Base-by-base conservation (phyloP, 2,329 filamentous ascomycete species). In the Gyromitra esculenta region DNA sequence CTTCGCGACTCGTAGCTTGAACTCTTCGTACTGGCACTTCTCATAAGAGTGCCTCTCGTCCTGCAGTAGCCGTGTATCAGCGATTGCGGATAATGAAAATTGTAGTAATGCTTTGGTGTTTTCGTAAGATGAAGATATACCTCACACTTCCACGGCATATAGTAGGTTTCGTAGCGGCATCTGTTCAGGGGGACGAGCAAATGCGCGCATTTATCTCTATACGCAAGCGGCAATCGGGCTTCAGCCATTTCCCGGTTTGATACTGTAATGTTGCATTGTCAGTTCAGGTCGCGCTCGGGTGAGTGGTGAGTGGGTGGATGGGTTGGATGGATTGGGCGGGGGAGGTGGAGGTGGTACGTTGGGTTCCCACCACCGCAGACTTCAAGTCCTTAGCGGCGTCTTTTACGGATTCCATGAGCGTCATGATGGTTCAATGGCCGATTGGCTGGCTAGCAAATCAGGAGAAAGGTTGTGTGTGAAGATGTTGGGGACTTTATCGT, bases 21-120 rank as follows among this genome's bases (percentile, higher is more conserved):
- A 99, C 84, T 98, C 96, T 80, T 92, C 92, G 85, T 99, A 99
- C 83, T 99, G 96, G 89, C 96, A 99, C 85, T 98, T 98, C 84
- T 99, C 96, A 88, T 99, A 99, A 83, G 91, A 91, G 86, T 99
- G 96, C 87, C 96, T 89, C 88, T 99, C 96, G 84, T 94, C 90
- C 96, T 98, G 83, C 76, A 74, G 37, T 57, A 4, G 5, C 5
- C n/a, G n/a, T 37, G 11, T 39, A 21, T 66, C 54, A 75, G 71
- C 13, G 31, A 60, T 60, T n/a, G 37, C 11, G 25, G 25, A 31
- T 2, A 31, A 3, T 31, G 7, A 59, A 43, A 31, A 35, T 2
- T 9, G 11, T 56, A 31, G 41, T 13, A 25, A 9, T 9, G 0
- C 21, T 8, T 41, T 5, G 5, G 15, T 45, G 11, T n/a, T 60